These are phyloP conservation scores for Orbilia ellipsospora DNA, from an alignment of 2,329 filamentous ascomycete genomes.

Conservation along the genomic window DNA sequence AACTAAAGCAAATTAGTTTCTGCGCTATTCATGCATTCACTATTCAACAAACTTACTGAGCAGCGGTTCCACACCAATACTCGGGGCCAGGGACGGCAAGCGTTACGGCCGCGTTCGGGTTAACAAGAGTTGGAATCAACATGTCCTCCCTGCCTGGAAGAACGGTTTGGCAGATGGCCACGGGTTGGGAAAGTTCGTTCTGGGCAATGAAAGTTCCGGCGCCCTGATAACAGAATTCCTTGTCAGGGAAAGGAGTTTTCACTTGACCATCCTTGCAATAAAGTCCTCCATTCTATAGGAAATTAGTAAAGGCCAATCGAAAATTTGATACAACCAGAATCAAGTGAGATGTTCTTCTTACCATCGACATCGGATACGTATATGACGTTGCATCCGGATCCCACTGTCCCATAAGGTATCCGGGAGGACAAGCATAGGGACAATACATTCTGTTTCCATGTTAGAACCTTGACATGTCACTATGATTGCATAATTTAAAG, in stretches of 20 bases:
- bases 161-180: slow-evolving; percentile 83
- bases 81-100: slow-evolving; percentile 76
- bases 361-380: slow-evolving; percentile 77
- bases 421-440: slow-evolving; percentile 79
- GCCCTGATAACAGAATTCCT: slow-evolving; percentile 77
- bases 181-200: slow-evolving; percentile 71
- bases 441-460: slow-evolving; percentile 71
- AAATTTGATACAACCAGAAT: background rate
- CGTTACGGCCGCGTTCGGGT: slow-evolving; percentile 64
- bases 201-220: slow-evolving; percentile 73
- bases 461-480: too few relatives aligned
- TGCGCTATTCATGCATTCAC: background rate
- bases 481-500: too few relatives aligned
- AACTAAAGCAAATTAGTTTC: slow-evolving; percentile 65
- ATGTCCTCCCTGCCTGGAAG: slow-evolving; percentile 83
- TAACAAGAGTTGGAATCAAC: slow-evolving; percentile 80
- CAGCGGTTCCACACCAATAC: slow-evolving; percentile 79
- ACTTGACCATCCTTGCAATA: slow-evolving; percentile 75
- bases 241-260: slow-evolving; percentile 74
- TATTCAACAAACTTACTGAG: slow-evolving; percentile 71
- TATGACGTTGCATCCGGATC: slow-evolving; percentile 75
- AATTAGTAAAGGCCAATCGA: background rate
- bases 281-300: slow-evolving; percentile 74
- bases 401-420: slow-evolving; percentile 83
- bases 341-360: slow-evolving; percentile 62